Conservation (phyloP, 108 stramenopile species). For the Schizochytrium sp. region DNA sequence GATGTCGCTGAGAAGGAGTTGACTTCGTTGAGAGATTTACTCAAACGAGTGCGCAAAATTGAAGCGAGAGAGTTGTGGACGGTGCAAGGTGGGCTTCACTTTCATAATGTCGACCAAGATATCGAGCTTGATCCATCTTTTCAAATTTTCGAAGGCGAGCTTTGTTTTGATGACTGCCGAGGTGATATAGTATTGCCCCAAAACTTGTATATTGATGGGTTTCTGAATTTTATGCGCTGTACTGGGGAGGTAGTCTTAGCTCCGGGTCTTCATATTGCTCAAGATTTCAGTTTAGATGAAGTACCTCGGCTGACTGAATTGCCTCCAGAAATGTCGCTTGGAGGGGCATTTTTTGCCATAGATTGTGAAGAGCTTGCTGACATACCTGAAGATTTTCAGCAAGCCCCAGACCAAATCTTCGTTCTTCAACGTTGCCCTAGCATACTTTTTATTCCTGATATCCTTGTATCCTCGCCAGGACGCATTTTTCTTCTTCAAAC, state of each 20-base stretch:
- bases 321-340: not conserved
- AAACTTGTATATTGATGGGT: not conserved
- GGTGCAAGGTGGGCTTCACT: not conserved
- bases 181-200: not conserved
- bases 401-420: not conserved
- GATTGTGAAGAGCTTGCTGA: not conserved
- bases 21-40: not conserved
- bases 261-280: not conserved
- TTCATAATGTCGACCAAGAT: not conserved
- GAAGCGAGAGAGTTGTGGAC: not conserved
- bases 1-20: not conserved
- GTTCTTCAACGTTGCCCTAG: constrained; percentile 34
- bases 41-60: not conserved
- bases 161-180: not conserved
- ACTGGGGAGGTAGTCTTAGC: not conserved
- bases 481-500: not conserved
- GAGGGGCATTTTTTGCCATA: constrained; percentile 8
- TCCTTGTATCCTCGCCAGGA: not conserved
- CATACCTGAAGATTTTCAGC: not conserved
- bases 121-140: not conserved
- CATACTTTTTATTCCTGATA: not conserved
- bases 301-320: not conserved
- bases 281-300: not conserved
- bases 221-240: constrained; percentile 12
- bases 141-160: not conserved